These are phyloP conservation scores for Brassica nigra DNA, from an alignment of 345 rosid genomes.

Conservation along the genomic window DNA sequence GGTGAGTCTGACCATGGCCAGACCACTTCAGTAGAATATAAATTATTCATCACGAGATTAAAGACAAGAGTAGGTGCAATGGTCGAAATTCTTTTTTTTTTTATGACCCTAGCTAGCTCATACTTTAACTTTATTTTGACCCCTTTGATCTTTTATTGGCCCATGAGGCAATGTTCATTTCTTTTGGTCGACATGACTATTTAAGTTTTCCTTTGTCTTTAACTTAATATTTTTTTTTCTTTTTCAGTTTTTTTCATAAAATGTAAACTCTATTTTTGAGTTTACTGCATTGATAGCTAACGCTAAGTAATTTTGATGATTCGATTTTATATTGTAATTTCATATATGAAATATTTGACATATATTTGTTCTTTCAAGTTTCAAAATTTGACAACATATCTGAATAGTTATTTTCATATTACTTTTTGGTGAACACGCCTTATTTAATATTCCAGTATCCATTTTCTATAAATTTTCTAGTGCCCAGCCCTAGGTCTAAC, in stretches of 20 bases:
- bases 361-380: too few relatives aligned
- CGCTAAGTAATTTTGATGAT: background rate
- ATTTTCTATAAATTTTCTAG: too few relatives aligned
- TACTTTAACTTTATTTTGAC: conserved; percentile 30
- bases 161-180: conserved; percentile 8
- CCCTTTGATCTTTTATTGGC: conserved; percentile 23
- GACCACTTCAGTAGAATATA: background rate
- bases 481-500: too few relatives aligned
- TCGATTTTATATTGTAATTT: background rate
- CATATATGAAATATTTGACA: background rate
- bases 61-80: conserved; percentile 12
- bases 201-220: background rate
- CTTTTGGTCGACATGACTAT: conserved; percentile 17
- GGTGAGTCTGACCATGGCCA: conserved; percentile 10
- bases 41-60: conserved; percentile 7
- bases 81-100: background rate
- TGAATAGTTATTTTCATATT: too few relatives aligned
- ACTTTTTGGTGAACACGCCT: too few relatives aligned
- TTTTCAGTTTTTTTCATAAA: background rate
- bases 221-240: background rate
- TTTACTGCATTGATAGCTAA: too few relatives aligned
- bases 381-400: background rate
- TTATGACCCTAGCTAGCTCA: conserved; percentile 28
- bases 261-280: background rate
- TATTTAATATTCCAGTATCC: too few relatives aligned